A percentile compares a stretch with the other conserved stretches of the same genome.
Evolutionary conservation across 2,329 filamentous ascomycete species (phyloP).

Genomic region (Paecilomyces fulvus): DNA sequence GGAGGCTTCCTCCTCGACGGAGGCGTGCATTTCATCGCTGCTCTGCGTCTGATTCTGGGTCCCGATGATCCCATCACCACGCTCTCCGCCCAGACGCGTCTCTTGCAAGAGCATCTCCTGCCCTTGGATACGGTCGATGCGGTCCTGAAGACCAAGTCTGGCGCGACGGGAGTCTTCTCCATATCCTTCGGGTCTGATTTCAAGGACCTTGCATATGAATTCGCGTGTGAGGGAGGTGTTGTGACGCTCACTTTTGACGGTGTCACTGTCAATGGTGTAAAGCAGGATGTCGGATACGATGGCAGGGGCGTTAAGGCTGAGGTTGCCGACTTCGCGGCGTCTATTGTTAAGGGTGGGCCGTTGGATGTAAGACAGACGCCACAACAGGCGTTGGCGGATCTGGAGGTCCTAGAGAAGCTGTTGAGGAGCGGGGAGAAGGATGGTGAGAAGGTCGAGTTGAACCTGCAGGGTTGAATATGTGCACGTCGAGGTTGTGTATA

Average conservation of each 20-base stretch:
- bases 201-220: neutral
- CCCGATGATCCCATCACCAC: slow-evolving; percentile 32
- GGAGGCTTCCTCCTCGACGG: slow-evolving; percentile 53
- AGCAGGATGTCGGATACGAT: neutral
- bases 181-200: neutral
- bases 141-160: slow-evolving; percentile 38
- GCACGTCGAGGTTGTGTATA: neutral
- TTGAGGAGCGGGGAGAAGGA: slow-evolving; percentile 20
- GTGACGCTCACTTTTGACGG: neutral
- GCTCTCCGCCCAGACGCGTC: slow-evolving; percentile 42
- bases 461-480: neutral
- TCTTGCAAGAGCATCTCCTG: slow-evolving; percentile 43
- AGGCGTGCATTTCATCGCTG: slow-evolving; percentile 49
- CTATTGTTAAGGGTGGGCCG: neutral
- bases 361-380: neutral
- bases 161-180: slow-evolving; percentile 41
- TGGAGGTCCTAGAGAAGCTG: slow-evolving; percentile 17
- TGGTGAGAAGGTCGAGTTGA: neutral
- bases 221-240: neutral
- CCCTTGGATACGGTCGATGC: slow-evolving; percentile 52
- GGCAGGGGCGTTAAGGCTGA: neutral
- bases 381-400: slow-evolving; percentile 13
- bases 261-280: neutral
- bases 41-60: slow-evolving; percentile 42
- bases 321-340: neutral